phyloP scores from a whole-genome alignment of 1,284 basidiomycete genomes.

The Phaffia rhodozyma region DNA sequence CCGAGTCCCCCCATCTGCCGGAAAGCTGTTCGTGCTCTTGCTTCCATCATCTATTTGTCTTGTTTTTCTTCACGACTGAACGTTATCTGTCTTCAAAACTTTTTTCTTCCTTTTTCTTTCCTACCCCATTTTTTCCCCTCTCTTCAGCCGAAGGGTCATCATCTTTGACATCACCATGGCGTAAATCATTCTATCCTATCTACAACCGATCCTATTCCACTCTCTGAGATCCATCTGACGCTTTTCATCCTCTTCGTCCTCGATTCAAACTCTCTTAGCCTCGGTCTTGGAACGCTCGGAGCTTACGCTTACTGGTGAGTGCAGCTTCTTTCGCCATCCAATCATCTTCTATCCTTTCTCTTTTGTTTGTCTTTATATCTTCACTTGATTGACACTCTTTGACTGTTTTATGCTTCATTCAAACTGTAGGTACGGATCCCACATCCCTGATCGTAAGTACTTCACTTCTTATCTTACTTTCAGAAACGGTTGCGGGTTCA shows the following conservation, averaged over 20 bases:
- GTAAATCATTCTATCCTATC: conserved; percentile 17
- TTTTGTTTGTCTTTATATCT: conserved; percentile 36
- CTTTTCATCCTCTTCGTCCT: conserved; percentile 1
- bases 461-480: too few species aligned
- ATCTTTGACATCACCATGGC: conserved; percentile 63
- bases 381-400: conserved; percentile 30
- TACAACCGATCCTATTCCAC: too few species aligned
- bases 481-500: too few species aligned
- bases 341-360: conserved; percentile 24
- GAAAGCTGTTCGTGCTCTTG: conserved; percentile 39
- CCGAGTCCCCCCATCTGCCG: conserved; percentile 63
- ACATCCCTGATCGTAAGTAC: conserved; percentile 55
- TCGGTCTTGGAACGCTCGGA: conserved; percentile 57
- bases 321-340: conserved; percentile 17
- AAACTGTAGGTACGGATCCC: conserved; percentile 62
- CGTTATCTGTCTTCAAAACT: not conserved
- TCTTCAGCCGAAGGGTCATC: conserved; percentile 58
- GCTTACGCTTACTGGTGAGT: conserved; percentile 69
- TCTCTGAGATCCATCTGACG: not conserved
- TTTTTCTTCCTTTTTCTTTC: not conserved
- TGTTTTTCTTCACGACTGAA: not conserved
- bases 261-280: conserved; percentile 33
- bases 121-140: not conserved
- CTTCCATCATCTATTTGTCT: not conserved
- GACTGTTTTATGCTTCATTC: not conserved